Percentiles rank a stretch among this genome's conserved stretches.
Conservation (phyloP, 257 asterid species). For the Scutellaria minor region DNA sequence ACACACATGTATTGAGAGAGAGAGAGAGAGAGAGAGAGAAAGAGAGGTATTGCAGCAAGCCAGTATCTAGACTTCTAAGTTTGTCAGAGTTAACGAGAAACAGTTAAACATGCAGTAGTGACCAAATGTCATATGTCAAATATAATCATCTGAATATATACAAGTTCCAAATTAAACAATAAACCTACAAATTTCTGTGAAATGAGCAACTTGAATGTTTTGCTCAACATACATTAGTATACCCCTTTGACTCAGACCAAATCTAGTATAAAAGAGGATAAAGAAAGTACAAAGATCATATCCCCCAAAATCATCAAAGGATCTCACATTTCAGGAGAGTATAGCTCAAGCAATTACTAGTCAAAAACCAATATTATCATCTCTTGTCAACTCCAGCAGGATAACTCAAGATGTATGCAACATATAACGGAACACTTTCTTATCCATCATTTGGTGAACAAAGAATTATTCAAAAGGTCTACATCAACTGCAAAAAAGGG, state of each 20-base stretch:
- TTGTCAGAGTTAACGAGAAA: conserved; percentile 7
- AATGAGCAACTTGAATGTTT: background rate
- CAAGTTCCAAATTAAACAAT: conserved; percentile 12
- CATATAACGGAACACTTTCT: conserved; percentile 5
- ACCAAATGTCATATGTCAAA: background rate
- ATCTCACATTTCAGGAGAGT: conserved; percentile 7
- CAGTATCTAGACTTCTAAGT: background rate
- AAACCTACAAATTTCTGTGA: conserved; percentile 4
- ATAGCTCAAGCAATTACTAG: background rate
- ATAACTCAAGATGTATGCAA: conserved; percentile 20
- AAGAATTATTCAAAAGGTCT: background rate
- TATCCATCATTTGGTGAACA: conserved; percentile 3
- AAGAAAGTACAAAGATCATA: background rate
- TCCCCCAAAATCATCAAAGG: background rate
- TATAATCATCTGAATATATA: conserved; percentile 3
- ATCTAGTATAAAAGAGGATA: background rate
- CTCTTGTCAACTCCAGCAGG: background rate
- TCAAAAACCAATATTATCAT: background rate
- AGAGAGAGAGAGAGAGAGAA: too few relatives aligned
- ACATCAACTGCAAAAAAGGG: conserved; percentile 24
- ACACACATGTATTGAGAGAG: background rate
- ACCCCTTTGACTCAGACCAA: background rate
- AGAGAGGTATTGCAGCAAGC: background rate
- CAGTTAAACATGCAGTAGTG: background rate
- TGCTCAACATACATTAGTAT: conserved; percentile 7